Evolutionary conservation across 805 yeast genomes (phyloP).

Genomic region (Spencermartinsiella europaea): DNA sequence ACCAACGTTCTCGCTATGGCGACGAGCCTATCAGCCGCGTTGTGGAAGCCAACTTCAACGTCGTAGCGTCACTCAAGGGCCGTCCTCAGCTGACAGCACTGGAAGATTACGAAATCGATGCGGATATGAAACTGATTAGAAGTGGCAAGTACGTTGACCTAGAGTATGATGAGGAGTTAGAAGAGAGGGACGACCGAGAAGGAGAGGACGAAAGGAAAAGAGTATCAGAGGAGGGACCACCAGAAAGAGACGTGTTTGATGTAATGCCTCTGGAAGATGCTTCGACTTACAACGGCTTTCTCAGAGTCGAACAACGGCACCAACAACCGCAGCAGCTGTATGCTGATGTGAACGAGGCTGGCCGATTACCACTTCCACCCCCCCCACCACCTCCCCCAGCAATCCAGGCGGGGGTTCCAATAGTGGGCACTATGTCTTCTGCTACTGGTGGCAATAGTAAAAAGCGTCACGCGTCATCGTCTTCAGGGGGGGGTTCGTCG

Average conservation of each 20-base stretch:
- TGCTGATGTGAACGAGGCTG: too few relatives aligned
- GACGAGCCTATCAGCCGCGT: slow-evolving; percentile 17
- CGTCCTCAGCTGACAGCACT: slow-evolving; percentile 19
- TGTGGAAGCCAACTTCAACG: slow-evolving; percentile 25
- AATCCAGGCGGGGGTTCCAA: too few relatives aligned
- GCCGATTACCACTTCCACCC: too few relatives aligned
- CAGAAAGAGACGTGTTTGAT: neutral
- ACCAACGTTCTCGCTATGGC: slow-evolving; percentile 12
- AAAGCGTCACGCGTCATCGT: too few relatives aligned
- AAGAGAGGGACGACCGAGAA: slow-evolving; percentile 4
- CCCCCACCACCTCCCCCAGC: too few relatives aligned
- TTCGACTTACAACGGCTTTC: too few relatives aligned
- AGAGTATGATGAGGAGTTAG: slow-evolving; percentile 18
- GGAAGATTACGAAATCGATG: slow-evolving; percentile 17
- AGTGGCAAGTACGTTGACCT: slow-evolving; percentile 5
- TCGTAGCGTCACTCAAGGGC: slow-evolving; percentile 20
- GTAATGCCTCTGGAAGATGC: slow-evolving; percentile 4
- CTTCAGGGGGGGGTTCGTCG: too few relatives aligned
- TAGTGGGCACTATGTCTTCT: too few relatives aligned
- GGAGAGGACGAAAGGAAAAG: neutral
- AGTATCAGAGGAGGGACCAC: neutral
- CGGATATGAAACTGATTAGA: slow-evolving; percentile 14
- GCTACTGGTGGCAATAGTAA: too few relatives aligned
- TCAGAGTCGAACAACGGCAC: too few relatives aligned
- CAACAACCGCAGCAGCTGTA: too few relatives aligned